A percentile compares a stretch with the other conserved stretches of the same genome.
These are phyloP conservation scores for Aspergillus udagawae DNA, from an alignment of 2,329 filamentous ascomycete genomes.

Conservation along the genomic window DNA sequence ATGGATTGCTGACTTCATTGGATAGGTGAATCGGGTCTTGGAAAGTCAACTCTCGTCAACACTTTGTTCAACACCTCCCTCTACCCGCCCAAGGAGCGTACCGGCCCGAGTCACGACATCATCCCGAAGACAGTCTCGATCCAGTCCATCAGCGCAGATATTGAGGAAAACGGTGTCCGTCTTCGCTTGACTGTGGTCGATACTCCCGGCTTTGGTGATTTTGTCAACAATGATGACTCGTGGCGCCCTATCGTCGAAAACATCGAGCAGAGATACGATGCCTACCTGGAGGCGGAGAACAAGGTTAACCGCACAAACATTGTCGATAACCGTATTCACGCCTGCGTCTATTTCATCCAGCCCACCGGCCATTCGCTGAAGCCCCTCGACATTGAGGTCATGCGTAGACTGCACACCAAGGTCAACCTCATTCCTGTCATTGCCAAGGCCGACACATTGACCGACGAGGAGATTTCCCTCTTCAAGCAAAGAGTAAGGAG, in stretches of 20 bases:
- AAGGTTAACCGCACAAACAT: constrained; percentile 99
- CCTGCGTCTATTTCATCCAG: constrained; percentile 99
- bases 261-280: constrained; percentile 98
- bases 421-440: constrained; percentile 99
- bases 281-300: constrained; percentile 98
- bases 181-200: constrained; percentile 95
- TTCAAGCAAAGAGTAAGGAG: constrained; percentile 91
- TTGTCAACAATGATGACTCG: constrained; percentile 99
- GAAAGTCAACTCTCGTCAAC: constrained; percentile 98
- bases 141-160: constrained; percentile 91
- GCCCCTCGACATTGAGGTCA: constrained; percentile 97
- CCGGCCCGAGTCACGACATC: constrained; percentile 93
- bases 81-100: constrained; percentile 97
- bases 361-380: constrained; percentile 97
- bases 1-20: not conserved
- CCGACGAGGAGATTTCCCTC: constrained; percentile 86
- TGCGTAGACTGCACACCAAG: constrained; percentile 99
- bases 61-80: constrained; percentile 99
- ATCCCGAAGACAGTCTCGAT: constrained; percentile 97
- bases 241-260: constrained; percentile 99
- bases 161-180: constrained; percentile 97
- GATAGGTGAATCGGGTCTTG: constrained; percentile 93
- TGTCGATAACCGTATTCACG: constrained; percentile 97
- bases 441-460: constrained; percentile 96
- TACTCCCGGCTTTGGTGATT: constrained; percentile 96